These are phyloP conservation scores for Helicostylum pulchrum DNA, from an alignment of 192 early-diverging fungal species.

Conservation along the genomic window DNA sequence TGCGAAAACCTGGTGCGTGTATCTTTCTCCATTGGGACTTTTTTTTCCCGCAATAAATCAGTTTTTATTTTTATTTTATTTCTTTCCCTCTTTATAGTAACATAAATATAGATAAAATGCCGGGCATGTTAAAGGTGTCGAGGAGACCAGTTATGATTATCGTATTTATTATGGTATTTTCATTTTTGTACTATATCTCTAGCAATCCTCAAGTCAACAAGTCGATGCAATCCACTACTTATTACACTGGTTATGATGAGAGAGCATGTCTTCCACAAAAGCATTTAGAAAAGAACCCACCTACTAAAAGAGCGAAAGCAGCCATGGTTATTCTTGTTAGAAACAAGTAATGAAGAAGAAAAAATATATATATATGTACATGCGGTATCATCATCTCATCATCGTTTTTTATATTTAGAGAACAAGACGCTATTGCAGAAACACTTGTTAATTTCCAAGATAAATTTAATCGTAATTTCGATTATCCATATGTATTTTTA, in stretches of 20 bases:
- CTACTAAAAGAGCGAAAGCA: slow-evolving; percentile 43
- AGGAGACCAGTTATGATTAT: slow-evolving; percentile 31
- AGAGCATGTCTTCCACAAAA: slow-evolving; percentile 32
- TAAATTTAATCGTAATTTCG: slow-evolving; percentile 68
- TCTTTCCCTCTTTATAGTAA: background rate
- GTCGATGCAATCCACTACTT: slow-evolving; percentile 32
- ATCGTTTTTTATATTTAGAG: slow-evolving; percentile 23
- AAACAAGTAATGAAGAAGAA: slow-evolving; percentile 43
- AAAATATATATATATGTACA: background rate
- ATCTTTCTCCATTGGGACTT: no score
- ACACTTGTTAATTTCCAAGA: slow-evolving; percentile 61
- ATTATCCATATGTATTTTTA: slow-evolving; percentile 83
- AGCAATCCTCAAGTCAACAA: slow-evolving; percentile 25
- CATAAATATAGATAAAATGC: background rate
- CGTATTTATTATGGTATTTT: slow-evolving; percentile 24
- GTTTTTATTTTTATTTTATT: background rate
- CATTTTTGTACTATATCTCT: slow-evolving; percentile 31
- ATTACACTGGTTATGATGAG: slow-evolving; percentile 38
- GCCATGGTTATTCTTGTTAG: slow-evolving; percentile 64
- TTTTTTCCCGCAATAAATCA: background rate
- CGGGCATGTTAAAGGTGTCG: slow-evolving; percentile 20
- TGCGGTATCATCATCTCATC: background rate
- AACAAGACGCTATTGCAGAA: slow-evolving; percentile 52
- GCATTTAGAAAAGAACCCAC: slow-evolving; percentile 27
- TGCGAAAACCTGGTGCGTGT: no score